Base-by-base conservation (phyloP, 2,329 filamentous ascomycete species). In the Pseudodiploospora longispora region DNA sequence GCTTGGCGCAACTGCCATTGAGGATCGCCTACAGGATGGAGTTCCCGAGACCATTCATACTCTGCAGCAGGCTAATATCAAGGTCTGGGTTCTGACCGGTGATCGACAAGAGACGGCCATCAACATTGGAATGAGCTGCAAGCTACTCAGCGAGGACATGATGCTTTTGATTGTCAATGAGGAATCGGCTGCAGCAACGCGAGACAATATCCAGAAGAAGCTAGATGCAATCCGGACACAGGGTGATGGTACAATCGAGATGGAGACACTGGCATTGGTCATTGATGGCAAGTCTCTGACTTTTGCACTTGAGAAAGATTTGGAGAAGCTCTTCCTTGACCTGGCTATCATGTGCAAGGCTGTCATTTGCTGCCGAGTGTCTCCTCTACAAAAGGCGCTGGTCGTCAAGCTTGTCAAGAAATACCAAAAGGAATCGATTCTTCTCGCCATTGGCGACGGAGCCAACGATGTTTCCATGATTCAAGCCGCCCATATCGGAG, bases 381-480 rank as follows among this genome's bases (percentile, higher is more conserved):
- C 93, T 27, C 93, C 93, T 3, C 74, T 98, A 39, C 93, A 98
- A 59, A 98, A 98, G 67, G 94, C 93, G 10, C 73, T 98, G 50
- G 93, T 98, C 27, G 93, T 98, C 54, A 98, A 98, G 71, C 80
- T 97, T 52, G 93, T 98, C 59, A 98, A 97, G 68, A 87, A 89
- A 54, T 79, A 80, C 53, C 87, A 95, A 62, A 79, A 93, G 53
- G 87, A 96, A 61, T 81, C 88, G 9, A 89, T 98, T 54, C 80
- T 96, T 42, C 80, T 98, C 41, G 93, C 93, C 41, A 96, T 98
- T 62, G 93, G 93, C 54, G 93, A 98, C 58, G 93, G 93, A 52
- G 93, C 93, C 38, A 98, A 98, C 67, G 93, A 98, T 59, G 93
- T 98, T n/a, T 96, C 91, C 12, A 98, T 98, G 93, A 98, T 98